A percentile compares a stretch with the other conserved stretches of the same genome.
Evolutionary conservation across 2,329 filamentous ascomycete genomes (phyloP).

Genomic region (Trematosphaeria pertusa): DNA sequence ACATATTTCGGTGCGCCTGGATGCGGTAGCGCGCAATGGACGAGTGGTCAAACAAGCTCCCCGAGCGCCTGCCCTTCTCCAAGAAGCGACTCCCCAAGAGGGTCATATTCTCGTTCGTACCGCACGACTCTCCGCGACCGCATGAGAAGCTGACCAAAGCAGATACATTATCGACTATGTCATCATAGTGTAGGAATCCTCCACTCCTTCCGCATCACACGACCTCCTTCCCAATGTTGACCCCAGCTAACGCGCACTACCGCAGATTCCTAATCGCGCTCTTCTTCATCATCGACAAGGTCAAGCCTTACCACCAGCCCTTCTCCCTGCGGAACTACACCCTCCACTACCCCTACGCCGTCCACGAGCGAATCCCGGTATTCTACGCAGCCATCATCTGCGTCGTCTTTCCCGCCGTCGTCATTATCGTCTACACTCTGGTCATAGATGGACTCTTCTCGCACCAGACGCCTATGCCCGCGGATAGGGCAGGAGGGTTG

Average conservation of each 20-base stretch:
- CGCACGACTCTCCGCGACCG: background rate
- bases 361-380: slow-evolving; percentile 62
- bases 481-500: slow-evolving; percentile 30
- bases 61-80: slow-evolving; percentile 60
- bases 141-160: slow-evolving; percentile 25
- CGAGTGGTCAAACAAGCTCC: slow-evolving; percentile 46
- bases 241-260: slow-evolving; percentile 24
- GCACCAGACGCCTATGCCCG: slow-evolving; percentile 49
- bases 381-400: slow-evolving; percentile 57
- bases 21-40: slow-evolving; percentile 40
- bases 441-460: slow-evolving; percentile 66
- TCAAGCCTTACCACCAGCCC: slow-evolving; percentile 63
- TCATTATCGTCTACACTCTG: slow-evolving; percentile 64
- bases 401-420: slow-evolving; percentile 55
- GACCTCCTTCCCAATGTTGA: slow-evolving; percentile 38
- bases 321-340: slow-evolving; percentile 64
- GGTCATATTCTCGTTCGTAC: slow-evolving; percentile 60
- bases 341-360: slow-evolving; percentile 65
- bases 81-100: slow-evolving; percentile 59
- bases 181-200: slow-evolving; percentile 59
- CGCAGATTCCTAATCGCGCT: slow-evolving; percentile 58
- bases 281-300: slow-evolving; percentile 61
- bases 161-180: slow-evolving; percentile 67
- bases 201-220: slow-evolving; percentile 32
- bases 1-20: slow-evolving; percentile 15